Conservation (phyloP, 192 early-diverging fungal species). For the Rhizoclosmatium globosum region DNA sequence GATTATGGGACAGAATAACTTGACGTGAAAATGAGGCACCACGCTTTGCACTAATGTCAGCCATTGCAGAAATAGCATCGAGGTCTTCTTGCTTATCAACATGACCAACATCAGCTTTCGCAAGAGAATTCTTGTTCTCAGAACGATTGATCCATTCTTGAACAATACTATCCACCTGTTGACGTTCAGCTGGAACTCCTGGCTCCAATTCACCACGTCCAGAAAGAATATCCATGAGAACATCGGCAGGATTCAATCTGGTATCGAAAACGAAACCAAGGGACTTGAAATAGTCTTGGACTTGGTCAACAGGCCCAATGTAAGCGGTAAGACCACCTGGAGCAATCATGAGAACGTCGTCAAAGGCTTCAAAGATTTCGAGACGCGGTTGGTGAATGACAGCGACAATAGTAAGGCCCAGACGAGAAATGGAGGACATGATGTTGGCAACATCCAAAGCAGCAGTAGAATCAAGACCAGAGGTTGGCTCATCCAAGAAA, state of each 20-base stretch:
- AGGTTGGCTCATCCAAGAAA: slow-evolving; percentile 87
- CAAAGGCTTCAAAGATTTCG: slow-evolving; percentile 83
- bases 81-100: neutral
- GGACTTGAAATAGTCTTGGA: slow-evolving; percentile 34
- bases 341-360: slow-evolving; percentile 78
- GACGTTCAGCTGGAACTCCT: slow-evolving; percentile 1
- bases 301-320: slow-evolving; percentile 59
- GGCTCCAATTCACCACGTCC: slow-evolving; percentile 22
- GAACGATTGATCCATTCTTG: neutral
- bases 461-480: slow-evolving; percentile 72
- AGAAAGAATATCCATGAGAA: slow-evolving; percentile 41
- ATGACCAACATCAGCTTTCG: neutral
- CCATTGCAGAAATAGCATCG: neutral
- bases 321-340: slow-evolving; percentile 80
- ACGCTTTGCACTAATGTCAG: slow-evolving; percentile 12
- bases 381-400: slow-evolving; percentile 83
- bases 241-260: slow-evolving; percentile 37
- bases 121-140: neutral
- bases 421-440: slow-evolving; percentile 71
- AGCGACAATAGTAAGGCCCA: slow-evolving; percentile 72
- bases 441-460: slow-evolving; percentile 76
- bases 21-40: slow-evolving; percentile 43
- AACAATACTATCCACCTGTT: slow-evolving; percentile 2
- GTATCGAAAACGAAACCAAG: slow-evolving; percentile 31
- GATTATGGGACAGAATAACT: slow-evolving; percentile 40